These are phyloP conservation scores for Lasiosphaeriaceae sp. DNA, from an alignment of 495 filamentous ascomycete genomes.

Conservation along the genomic window DNA sequence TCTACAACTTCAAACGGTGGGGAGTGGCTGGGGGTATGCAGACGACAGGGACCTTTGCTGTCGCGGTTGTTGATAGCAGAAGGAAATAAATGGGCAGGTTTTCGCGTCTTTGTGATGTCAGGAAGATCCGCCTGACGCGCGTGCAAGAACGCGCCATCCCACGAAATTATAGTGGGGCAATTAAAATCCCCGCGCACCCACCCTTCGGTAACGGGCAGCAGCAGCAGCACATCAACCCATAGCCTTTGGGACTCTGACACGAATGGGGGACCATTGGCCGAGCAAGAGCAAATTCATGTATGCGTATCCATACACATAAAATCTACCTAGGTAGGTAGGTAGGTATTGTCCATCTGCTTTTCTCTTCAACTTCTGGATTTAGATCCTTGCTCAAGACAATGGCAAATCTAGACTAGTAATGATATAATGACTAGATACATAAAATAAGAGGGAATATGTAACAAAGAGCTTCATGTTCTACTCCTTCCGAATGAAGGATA, in stretches of 20 bases:
- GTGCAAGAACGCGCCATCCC: conserved; percentile 18
- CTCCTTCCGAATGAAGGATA: background rate
- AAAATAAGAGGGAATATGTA: conserved; percentile 14
- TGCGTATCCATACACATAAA: too few relatives aligned
- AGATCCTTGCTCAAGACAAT: conserved; percentile 3
- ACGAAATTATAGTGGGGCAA: conserved; percentile 20
- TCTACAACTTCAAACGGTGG: too few relatives aligned
- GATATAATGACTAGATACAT: conserved; percentile 3
- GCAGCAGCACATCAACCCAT: too few relatives aligned
- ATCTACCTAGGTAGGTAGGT: too few relatives aligned
- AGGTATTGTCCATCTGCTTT: too few relatives aligned
- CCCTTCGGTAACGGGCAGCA: too few relatives aligned
- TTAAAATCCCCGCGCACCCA: conserved; percentile 17
- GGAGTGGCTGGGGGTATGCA: too few relatives aligned
- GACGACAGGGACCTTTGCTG: too few relatives aligned
- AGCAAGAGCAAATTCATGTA: too few relatives aligned
- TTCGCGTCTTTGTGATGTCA: conserved; percentile 26
- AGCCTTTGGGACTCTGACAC: too few relatives aligned
- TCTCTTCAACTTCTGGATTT: background rate
- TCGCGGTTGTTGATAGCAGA: background rate
- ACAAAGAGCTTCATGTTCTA: background rate
- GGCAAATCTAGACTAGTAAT: conserved; percentile 8
- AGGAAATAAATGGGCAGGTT: background rate
- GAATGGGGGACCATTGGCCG: too few relatives aligned
- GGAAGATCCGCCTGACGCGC: conserved; percentile 15